A percentile compares a stretch with the other conserved stretches of the same genome.
Conservation (phyloP, 202 grass and related monocot genomes). For the Carex arenaria region DNA sequence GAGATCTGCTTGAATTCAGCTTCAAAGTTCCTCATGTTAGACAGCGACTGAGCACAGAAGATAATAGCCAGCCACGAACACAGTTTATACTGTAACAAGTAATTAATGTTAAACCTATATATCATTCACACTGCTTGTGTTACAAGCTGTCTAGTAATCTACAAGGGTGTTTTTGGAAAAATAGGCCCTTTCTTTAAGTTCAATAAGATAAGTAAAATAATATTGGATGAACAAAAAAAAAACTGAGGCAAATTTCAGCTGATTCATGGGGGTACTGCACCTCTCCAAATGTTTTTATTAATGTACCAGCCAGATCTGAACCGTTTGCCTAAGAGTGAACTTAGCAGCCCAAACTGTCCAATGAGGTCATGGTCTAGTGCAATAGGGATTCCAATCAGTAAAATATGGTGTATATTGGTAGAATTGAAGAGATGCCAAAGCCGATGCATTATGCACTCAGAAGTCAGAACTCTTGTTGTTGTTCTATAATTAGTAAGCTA, state of each 20-base stretch:
- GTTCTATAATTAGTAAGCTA: neutral
- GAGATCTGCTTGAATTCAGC: conserved; percentile 95
- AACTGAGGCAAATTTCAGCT: neutral
- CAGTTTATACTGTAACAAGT: conserved; percentile 71
- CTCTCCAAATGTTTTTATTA: neutral
- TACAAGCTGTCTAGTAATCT: neutral
- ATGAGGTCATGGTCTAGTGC: neutral
- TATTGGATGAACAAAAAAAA: neutral
- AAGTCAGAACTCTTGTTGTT: neutral
- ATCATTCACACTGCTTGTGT: neutral
- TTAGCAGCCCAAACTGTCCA: neutral
- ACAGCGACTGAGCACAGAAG: conserved; percentile 87
- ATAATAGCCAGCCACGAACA: conserved; percentile 98
- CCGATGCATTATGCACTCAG: neutral
- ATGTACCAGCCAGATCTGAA: neutral
- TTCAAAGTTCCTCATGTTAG: conserved; percentile 98
- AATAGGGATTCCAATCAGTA: neutral
- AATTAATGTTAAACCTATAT: conserved; percentile 11
- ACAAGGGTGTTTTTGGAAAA: neutral
- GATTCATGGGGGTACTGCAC: neutral
- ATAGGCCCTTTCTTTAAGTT: neutral
- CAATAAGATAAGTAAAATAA: neutral
- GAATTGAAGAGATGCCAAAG: neutral
- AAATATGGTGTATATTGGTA: neutral
- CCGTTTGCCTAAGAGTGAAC: neutral